Conservation (phyloP, 2,329 filamentous ascomycete genomes). For the Colletotrichum brevisporum region DNA sequence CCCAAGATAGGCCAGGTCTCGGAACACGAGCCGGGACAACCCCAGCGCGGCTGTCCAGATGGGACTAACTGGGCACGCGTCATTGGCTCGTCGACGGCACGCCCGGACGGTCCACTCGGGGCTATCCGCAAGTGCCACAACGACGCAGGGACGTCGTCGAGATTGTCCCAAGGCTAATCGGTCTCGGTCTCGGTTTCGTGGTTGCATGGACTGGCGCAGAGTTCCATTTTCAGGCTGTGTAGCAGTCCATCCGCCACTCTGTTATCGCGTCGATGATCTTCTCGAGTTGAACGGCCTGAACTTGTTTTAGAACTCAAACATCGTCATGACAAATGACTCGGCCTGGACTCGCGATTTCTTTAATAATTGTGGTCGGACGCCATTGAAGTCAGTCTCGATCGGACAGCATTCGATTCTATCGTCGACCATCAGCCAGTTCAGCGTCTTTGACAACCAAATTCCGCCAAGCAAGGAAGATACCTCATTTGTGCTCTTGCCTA, state of each 20-base stretch:
- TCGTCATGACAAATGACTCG: slow-evolving; percentile 28
- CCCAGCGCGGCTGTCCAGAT: slow-evolving; percentile 13
- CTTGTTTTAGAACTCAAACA: slow-evolving; percentile 26
- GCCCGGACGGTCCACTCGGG: slow-evolving; percentile 19
- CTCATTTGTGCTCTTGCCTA: background rate
- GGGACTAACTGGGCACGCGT: background rate
- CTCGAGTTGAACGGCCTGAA: slow-evolving; percentile 6
- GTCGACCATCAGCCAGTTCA: background rate
- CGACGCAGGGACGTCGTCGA: slow-evolving; percentile 10
- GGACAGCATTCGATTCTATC: background rate
- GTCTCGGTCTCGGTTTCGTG: slow-evolving; percentile 35
- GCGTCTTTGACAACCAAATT: background rate
- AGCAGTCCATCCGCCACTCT: slow-evolving; percentile 14
- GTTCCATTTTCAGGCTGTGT: slow-evolving; percentile 23
- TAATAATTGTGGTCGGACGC: slow-evolving; percentile 9
- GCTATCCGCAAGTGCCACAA: slow-evolving; percentile 18
- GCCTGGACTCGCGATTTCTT: slow-evolving; percentile 8
- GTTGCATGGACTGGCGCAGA: slow-evolving; percentile 5
- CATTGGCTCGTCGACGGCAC: slow-evolving; percentile 9
- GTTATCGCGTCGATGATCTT: slow-evolving; percentile 9
- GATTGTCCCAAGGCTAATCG: slow-evolving; percentile 9
- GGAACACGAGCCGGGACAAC: background rate
- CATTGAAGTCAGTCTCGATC: background rate
- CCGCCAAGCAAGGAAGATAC: background rate
- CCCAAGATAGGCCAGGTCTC: background rate